These are phyloP conservation scores for Pseudoscleropodium purum DNA, from an alignment of 225 moss, liverwort and hornwort species.

Conservation along the genomic window DNA sequence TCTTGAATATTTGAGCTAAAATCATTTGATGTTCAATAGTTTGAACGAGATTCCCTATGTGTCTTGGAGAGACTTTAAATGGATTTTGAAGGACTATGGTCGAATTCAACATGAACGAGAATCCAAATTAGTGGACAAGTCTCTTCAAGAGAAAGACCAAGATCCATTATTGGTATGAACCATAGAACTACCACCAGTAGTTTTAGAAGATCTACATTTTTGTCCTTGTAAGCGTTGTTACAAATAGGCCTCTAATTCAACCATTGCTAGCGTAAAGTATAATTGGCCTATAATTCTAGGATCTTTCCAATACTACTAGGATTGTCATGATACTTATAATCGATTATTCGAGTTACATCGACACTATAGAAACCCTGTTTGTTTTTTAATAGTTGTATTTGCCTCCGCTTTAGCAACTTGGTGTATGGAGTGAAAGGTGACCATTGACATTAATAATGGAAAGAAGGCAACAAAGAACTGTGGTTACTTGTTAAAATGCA, in stretches of 20 bases:
- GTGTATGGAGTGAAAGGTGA: not conserved
- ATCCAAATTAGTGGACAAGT: not conserved
- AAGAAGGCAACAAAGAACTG: not conserved
- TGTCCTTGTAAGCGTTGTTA: not conserved
- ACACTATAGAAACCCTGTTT: not conserved
- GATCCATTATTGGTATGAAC: not conserved
- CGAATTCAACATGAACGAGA: not conserved
- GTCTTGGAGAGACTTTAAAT: not conserved
- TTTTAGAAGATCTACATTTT: not conserved
- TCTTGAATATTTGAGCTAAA: too few relatives aligned
- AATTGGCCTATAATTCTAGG: not conserved
- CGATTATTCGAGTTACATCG: not conserved
- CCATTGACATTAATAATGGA: not conserved
- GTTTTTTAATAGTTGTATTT: accelerated
- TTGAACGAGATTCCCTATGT: not conserved
- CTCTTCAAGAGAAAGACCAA: not conserved
- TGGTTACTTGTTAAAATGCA: not conserved
- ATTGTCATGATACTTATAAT: not conserved
- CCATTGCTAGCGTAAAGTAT: not conserved
- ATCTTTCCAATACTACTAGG: not conserved
- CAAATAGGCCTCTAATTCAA: not conserved
- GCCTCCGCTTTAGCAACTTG: not conserved
- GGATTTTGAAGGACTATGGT: not conserved
- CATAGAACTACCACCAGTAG: accelerated
- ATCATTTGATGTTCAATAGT: not conserved